These are phyloP conservation scores for Candida golubevii DNA, from an alignment of 805 yeast species.

Conservation along the genomic window DNA sequence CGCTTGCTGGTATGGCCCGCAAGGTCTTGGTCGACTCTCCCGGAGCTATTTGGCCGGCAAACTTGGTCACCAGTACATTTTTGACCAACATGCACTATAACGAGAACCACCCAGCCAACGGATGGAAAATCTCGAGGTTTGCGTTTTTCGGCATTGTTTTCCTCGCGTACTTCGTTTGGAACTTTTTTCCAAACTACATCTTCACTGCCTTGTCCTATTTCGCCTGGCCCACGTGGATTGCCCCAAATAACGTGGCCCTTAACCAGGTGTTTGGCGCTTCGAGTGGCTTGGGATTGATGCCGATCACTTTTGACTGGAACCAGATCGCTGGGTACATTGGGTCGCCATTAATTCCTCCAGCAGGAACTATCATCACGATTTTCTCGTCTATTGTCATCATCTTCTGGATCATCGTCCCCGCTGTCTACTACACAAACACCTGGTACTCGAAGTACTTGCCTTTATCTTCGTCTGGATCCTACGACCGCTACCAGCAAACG, in stretches of 20 bases:
- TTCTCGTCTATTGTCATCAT: slow-evolving; percentile 29
- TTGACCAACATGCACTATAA: slow-evolving; percentile 48
- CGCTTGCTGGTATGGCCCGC: slow-evolving; percentile 60
- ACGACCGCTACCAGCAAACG: slow-evolving; percentile 45
- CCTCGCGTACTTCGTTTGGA: slow-evolving; percentile 4
- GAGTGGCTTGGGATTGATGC: slow-evolving; percentile 61
- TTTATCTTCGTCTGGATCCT: slow-evolving; percentile 46
- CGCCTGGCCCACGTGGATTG: slow-evolving; percentile 65
- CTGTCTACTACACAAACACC: slow-evolving; percentile 48
- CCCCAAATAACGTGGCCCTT: slow-evolving; percentile 53
- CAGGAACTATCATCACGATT: slow-evolving; percentile 44
- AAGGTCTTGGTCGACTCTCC: slow-evolving; percentile 59
- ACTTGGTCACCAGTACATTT: slow-evolving; percentile 56
- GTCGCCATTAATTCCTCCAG: slow-evolving; percentile 64
- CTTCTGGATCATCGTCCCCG: slow-evolving; percentile 52
- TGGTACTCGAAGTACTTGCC: slow-evolving; percentile 63
- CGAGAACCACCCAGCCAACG: slow-evolving; percentile 51
- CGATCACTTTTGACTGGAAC: slow-evolving; percentile 68
- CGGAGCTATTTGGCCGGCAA: slow-evolving; percentile 68
- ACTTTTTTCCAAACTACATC: slow-evolving; percentile 32
- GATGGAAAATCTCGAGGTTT: slow-evolving; percentile 48
- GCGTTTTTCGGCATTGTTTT: slow-evolving; percentile 3
- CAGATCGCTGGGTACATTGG: slow-evolving; percentile 54
- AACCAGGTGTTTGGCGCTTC: slow-evolving; percentile 61
- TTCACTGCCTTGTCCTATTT: slow-evolving; percentile 57